phyloP scores from a whole-genome alignment of 2,329 filamentous ascomycete species.

The Beauveria sp. region DNA sequence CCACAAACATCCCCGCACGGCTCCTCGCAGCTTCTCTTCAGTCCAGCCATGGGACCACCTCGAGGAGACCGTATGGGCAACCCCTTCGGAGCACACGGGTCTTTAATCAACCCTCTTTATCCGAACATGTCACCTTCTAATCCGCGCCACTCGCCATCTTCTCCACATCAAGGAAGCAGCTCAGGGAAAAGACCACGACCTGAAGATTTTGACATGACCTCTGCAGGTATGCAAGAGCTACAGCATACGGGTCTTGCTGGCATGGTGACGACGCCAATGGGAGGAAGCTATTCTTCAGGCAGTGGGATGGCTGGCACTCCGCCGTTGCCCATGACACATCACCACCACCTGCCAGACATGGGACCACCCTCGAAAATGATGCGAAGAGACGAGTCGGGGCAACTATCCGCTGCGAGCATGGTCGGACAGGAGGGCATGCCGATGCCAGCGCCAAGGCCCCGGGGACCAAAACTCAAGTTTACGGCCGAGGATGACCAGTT shows the following conservation, averaged over 20 bases:
- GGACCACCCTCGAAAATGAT: constrained; percentile 62
- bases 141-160: constrained; percentile 20
- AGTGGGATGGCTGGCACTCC: constrained; percentile 17
- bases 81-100: constrained; percentile 43
- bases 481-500: constrained; percentile 86
- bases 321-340: constrained; percentile 36
- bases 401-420: constrained; percentile 65
- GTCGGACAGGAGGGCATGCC: constrained; percentile 87
- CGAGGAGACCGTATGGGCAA: constrained; percentile 47
- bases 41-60: constrained; percentile 40
- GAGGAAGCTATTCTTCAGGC: constrained; percentile 38
- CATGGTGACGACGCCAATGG: constrained; percentile 46
- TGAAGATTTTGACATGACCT: constrained; percentile 51
- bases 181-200: constrained; percentile 44
- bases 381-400: constrained; percentile 46
- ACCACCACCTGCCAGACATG: constrained; percentile 71
- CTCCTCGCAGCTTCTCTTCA: constrained; percentile 11
- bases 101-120: constrained; percentile 45
- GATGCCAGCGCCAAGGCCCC: constrained; percentile 67
- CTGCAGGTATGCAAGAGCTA: constrained; percentile 42
- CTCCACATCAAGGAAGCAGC: constrained; percentile 25
- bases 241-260: constrained; percentile 48
- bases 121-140: constrained; percentile 39
- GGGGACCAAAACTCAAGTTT: constrained; percentile 88
- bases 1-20: constrained; percentile 11